Evolutionary conservation across 768 basidiomycete species (phyloP), one percentile per base, ranked within the genome.

Genomic region (Boletus rubroflammeus): DNA sequence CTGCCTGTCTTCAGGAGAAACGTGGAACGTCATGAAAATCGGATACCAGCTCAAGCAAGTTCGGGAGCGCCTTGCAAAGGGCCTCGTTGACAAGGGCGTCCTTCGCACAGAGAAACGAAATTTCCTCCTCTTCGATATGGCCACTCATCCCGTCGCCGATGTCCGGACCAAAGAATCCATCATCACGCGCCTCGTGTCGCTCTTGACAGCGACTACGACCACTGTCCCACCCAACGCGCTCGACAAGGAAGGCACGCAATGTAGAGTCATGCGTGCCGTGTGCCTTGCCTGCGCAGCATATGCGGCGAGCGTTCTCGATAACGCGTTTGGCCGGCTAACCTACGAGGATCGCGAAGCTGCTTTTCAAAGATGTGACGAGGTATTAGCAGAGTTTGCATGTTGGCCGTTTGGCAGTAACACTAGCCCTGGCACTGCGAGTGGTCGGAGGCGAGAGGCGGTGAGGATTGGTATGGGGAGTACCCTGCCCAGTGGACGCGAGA

Each of bases 21-120:
- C 96, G 45, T 99, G 96, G 96, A 99, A 98, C 72, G 94, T 99
- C 8, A 93, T 98, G 88, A 98, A 98, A 75, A 98, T 99, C 51
- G 95, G 95, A 23, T 99, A 93, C 73, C 96, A 99, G 72, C 85
- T 99, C 44, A 98, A 98, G 72, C 96, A 98, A 74, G 96, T 98
- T 38, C 88, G 96, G 43, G 96, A 99, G 74, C 90, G 96, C 17
- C 86, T 99, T 38, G 94, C 95, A 14, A 99, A 99, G 70, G 85
- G 96, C 3, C 83, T 99, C 38, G 96, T 98, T 48, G 96, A 99
- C 78, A 99, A 99, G 73, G 97, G 96, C 63, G 85, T 99, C 36
- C 83, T 99, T n/a, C 88, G 97, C 47, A 99, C 96, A 15, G 97
- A 98, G 71, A 98, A 99, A 69, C 90, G 94, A 65, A 98, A 98